Base-by-base conservation (phyloP, 2,329 filamentous ascomycete genomes). In the Cryphonectria naterciae region DNA sequence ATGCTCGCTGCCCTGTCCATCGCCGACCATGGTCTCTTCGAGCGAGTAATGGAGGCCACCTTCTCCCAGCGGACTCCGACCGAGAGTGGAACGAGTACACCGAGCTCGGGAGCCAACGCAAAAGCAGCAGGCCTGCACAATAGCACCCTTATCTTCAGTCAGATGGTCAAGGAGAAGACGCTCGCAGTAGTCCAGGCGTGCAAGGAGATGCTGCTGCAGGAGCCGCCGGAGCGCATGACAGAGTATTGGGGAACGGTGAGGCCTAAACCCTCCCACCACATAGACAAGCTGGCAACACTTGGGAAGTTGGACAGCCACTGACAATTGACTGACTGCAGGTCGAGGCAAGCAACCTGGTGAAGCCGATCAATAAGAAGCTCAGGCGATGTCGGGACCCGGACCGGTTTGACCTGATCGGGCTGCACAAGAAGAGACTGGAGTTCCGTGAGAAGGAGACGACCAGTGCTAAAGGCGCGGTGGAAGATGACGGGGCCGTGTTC, bases 1-100 rank as follows among this genome's bases (percentile, higher is more conserved):
- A 95, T 95, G 90, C 87, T 98, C 72, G 91, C 93, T 0, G 90
- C 95, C 0, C 82, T 98, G 39, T 85, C 91, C 19, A 86, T 97
- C 67, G 93, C 91, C 0, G 95, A 98, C 78, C 82, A 85, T 56
- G 88, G 86, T 0, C 82, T 96, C 43, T 78, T 86, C 2, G 85
- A 88, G 72, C 79, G 80, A 4, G 74, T 89, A 61, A 77, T 88
- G 17, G 80, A 83, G 1, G 78, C 81, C 8, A 80, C 81, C 2
- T 83, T 84, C 68, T 73, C 78, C 41, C 74, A 77, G 54, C 60
- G 68, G 22, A 70, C 74, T 4, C 56, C 73, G 19, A 7, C 69
- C 46, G 67, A 46, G 15, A 49, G 11, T 74, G 77, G 69, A 70
- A 68, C 37, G 75, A 77, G 32, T 73, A 70, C 1, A 73, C 70